Percentiles rank a stretch among this genome's conserved stretches.
phyloP scores from a whole-genome alignment of 129 eudicot species.

The Cynara cardunculus region DNA sequence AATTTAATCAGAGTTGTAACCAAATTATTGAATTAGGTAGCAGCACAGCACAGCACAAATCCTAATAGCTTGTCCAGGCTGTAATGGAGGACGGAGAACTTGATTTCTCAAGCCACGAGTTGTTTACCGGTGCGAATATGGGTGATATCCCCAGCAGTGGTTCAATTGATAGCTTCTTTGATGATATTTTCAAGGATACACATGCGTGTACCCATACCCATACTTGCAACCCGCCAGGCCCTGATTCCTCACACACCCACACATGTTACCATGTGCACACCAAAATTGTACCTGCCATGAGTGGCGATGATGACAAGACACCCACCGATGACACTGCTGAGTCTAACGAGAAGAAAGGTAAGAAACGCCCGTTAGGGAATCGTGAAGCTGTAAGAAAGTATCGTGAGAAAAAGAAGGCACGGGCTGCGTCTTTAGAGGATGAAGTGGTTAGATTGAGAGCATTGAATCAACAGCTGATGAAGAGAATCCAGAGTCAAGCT shows the following conservation, averaged over 20 bases:
- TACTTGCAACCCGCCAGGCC: constrained; percentile 91
- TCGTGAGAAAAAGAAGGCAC: constrained; percentile 81
- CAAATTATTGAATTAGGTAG: neutral
- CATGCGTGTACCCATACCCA: constrained; percentile 92
- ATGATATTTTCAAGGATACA: constrained; percentile 60
- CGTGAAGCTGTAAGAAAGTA: constrained; percentile 89
- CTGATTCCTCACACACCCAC: constrained; percentile 83
- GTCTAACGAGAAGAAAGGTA: constrained; percentile 56
- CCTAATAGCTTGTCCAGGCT: neutral
- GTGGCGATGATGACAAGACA: constrained; percentile 51
- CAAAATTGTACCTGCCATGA: constrained; percentile 58
- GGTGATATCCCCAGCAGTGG: constrained; percentile 57
- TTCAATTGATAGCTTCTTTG: constrained; percentile 59
- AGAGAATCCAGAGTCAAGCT: constrained; percentile 70
- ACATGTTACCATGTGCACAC: constrained; percentile 89
- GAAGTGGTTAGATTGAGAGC: constrained; percentile 73
- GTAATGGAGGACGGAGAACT: constrained; percentile 89
- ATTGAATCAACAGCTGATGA: constrained; percentile 69
- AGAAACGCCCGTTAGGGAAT: constrained; percentile 69
- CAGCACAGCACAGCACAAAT: neutral
- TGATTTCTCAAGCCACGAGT: constrained; percentile 58
- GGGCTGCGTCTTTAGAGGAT: constrained; percentile 75
- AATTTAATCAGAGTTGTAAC: neutral
- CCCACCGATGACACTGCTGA: constrained; percentile 66
- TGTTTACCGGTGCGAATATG: constrained; percentile 42